Base-by-base conservation (phyloP, 257 asterid genomes). In the Solanum ahanhuiri region DNA sequence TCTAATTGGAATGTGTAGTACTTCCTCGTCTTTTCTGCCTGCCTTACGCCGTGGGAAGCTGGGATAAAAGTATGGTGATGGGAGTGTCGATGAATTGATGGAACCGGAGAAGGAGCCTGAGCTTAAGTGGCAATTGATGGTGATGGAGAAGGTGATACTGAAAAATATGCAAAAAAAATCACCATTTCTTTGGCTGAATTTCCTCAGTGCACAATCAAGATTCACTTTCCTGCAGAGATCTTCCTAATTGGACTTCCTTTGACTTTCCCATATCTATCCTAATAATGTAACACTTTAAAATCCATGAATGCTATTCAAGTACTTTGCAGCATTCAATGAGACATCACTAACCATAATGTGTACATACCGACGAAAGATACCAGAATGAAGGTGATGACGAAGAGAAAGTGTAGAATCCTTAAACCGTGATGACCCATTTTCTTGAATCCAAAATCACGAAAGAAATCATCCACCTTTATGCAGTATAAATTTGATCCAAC, bases 71-170 rank as follows among this genome's bases (percentile, higher is more conserved):
- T 89, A 57, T 81, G 91, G 33, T 57, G 81, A 28, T 82, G 95
- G n/a, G 60, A 87, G 45, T 63, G 45, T n/a, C 51, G 84, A 86
- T 85, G 94, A 34, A 54, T 43, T 1, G 30, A 89, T 8, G 23
- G 87, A 2, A 83, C 85, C 23, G 90, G 92, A 20, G 95, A 87
- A 51, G 93, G 98, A 30, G 91, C 88, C 1, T 93, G 95, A 69
- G 93, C 88, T 9, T 54, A 60, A 17, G 84, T 76, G 12, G 86
- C 86, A 79, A 83, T 37, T 87, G 83, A n/a, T 37, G 90, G 89
- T 39, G 85, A 71, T 12, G 93, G 92, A 14, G 88, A 79, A 5
- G 96, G 94, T 2, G 91, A 67, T 2, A 67, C 88, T 39, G 86
- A 14, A 7, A 63, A 25, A 54, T 70, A 70, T 71, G 58, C 82